phyloP scores from a whole-genome alignment of 352 stramenopile species.

The Globisporangium emineosum region DNA sequence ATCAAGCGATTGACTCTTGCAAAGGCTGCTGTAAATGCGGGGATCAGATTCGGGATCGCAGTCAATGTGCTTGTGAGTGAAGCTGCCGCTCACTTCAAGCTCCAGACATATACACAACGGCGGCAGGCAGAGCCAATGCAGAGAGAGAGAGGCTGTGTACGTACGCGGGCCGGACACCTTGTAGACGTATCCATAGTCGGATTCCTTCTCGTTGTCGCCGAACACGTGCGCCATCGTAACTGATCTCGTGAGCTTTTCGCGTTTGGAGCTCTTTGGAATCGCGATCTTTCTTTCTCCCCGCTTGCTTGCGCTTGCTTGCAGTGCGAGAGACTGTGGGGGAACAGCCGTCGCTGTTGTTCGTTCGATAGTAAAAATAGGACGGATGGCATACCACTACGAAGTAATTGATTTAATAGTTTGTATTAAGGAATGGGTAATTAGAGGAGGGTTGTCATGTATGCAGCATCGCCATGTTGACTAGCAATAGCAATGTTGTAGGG shows the following conservation, averaged over 20 bases:
- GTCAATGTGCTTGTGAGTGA: neutral
- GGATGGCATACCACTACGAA: conserved; percentile 12
- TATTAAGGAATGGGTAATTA: neutral
- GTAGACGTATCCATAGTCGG: conserved; percentile 99
- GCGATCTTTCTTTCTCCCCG: conserved; percentile 46
- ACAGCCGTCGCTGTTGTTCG: neutral
- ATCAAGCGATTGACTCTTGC: too few species aligned
- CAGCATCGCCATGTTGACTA: neutral
- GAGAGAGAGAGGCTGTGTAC: conserved; percentile 19
- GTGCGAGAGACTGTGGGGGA: neutral
- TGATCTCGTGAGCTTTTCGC: too few species aligned
- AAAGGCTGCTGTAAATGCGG: neutral
- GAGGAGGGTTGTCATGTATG: conserved; percentile 1
- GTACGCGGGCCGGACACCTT: conserved; percentile 97
- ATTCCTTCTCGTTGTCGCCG: conserved; percentile 83
- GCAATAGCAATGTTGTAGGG: neutral
- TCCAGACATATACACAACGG: neutral
- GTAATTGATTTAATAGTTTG: neutral
- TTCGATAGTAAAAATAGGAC: conserved; percentile 4
- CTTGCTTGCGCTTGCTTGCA: neutral
- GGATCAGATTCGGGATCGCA: neutral
- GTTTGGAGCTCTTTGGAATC: conserved; percentile 13
- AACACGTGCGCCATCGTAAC: conserved; percentile 79
- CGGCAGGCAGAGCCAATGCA: neutral
- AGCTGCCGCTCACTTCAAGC: neutral